Evolutionary conservation across 352 stramenopile genomes (phyloP).

Genomic region (Saprolegnia diclina): DNA sequence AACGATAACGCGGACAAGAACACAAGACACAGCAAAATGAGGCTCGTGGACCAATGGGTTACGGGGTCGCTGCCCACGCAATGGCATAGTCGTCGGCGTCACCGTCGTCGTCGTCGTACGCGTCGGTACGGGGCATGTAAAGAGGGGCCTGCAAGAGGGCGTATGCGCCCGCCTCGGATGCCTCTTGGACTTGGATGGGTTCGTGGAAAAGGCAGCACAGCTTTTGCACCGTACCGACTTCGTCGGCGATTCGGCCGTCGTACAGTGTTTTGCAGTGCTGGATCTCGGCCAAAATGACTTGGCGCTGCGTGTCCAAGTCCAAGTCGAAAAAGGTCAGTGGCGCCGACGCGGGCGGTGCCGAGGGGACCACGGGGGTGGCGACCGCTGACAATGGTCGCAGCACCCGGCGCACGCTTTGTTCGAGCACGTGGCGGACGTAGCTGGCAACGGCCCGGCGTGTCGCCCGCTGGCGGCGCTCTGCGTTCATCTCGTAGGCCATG

Average conservation of each 20-base stretch:
- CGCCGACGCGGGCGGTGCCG: not conserved
- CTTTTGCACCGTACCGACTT: not conserved
- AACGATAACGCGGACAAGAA: too few relatives aligned
- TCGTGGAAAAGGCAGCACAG: slow-evolving; percentile 19
- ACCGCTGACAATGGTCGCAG: too few relatives aligned
- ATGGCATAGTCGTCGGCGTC: not conserved
- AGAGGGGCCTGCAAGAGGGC: not conserved
- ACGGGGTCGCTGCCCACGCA: not conserved
- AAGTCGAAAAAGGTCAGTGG: slow-evolving; percentile 17
- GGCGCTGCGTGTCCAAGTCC: slow-evolving; percentile 11
- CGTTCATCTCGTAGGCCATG: not conserved
- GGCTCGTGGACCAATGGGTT: too few relatives aligned
- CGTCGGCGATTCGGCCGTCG: not conserved
- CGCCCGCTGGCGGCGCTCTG: not conserved
- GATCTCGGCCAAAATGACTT: slow-evolving; percentile 5
- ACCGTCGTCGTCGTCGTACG: not conserved
- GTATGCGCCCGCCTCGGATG: not conserved
- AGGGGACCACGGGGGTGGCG: not conserved
- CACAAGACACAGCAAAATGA: too few relatives aligned
- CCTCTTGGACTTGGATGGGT: not conserved
- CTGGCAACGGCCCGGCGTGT: not conserved
- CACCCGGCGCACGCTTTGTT: not conserved
- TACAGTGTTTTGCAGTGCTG: slow-evolving; percentile 15
- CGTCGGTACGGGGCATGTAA: not conserved
- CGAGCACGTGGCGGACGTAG: not conserved